Conservation (phyloP, 2,329 filamentous ascomycete species). For the Polytolypa hystricis region DNA sequence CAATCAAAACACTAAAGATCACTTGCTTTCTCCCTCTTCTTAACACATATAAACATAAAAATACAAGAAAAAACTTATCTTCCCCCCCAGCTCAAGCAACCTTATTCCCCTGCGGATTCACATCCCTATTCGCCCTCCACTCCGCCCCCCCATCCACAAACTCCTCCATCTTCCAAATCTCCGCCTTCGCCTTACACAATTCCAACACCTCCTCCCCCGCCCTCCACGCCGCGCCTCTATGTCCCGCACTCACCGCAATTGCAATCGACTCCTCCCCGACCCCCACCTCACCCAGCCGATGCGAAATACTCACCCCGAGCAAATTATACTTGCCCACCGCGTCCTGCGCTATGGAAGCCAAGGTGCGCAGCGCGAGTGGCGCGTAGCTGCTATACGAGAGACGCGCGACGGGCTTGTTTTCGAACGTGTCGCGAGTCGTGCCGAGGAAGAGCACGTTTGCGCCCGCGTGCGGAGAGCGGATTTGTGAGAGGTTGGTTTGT, state of each 20-base stretch:
- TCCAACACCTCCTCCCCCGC: slow-evolving; percentile 86
- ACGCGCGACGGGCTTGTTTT: slow-evolving; percentile 29
- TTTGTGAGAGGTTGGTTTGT: slow-evolving; percentile 22
- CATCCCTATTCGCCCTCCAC: slow-evolving; percentile 83
- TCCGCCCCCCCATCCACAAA: slow-evolving; percentile 61
- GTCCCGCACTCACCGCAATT: slow-evolving; percentile 73
- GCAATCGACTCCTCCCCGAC: slow-evolving; percentile 90
- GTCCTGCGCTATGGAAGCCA: slow-evolving; percentile 28
- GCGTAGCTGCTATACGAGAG: slow-evolving; percentile 37
- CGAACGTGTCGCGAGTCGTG: slow-evolving; percentile 35
- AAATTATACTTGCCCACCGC: slow-evolving; percentile 50
- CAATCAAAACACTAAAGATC: too few relatives aligned
- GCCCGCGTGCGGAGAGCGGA: slow-evolving; percentile 32
- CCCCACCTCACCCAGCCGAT: slow-evolving; percentile 74
- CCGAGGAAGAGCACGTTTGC: slow-evolving; percentile 38
- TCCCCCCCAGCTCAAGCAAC: too few relatives aligned
- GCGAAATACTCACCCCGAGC: slow-evolving; percentile 65
- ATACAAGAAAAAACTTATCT: too few relatives aligned
- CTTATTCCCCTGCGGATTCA: slow-evolving; percentile 39
- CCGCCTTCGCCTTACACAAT: slow-evolving; percentile 71
- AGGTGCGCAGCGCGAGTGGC: slow-evolving; percentile 30
- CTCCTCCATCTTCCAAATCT: slow-evolving; percentile 91
- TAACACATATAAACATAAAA: too few relatives aligned
- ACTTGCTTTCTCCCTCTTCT: too few relatives aligned
- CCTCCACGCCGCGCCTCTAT: slow-evolving; percentile 74